A percentile compares a stretch with the other conserved stretches of the same genome.
Evolutionary conservation across 108 stramenopile genomes (phyloP).

Genomic region (Pseudonitzschia pungens): DNA sequence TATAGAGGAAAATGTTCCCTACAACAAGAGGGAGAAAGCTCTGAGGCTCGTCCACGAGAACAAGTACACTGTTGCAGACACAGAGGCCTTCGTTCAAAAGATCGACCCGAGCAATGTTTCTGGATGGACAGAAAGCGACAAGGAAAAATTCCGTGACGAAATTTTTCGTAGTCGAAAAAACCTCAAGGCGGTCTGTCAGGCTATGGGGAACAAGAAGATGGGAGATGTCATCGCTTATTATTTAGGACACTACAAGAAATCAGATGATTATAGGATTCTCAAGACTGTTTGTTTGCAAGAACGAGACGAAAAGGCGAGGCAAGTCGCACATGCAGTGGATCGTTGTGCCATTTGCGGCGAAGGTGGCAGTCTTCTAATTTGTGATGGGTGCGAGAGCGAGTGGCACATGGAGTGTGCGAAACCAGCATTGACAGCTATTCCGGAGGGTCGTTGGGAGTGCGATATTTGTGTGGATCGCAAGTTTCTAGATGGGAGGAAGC

Average conservation of each 20-base stretch:
- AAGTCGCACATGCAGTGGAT: conserved; percentile 38
- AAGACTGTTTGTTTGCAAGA: conserved; percentile 50
- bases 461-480: conserved; percentile 58
- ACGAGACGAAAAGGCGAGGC: conserved; percentile 23
- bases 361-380: conserved; percentile 78
- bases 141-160: conserved; percentile 42
- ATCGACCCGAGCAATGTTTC: conserved; percentile 48
- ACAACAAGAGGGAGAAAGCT: conserved; percentile 59
- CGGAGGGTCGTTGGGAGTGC: conserved; percentile 78
- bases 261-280: conserved; percentile 65
- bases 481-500: conserved; percentile 36
- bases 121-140: conserved; percentile 71
- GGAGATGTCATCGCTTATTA: conserved; percentile 57
- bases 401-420: conserved; percentile 70
- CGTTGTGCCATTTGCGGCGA: conserved; percentile 71
- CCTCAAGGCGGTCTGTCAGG: conserved; percentile 45
- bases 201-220: conserved; percentile 49
- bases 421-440: conserved; percentile 56
- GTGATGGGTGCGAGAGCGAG: conserved; percentile 79
- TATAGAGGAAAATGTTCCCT: conserved; percentile 45
- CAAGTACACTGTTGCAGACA: conserved; percentile 39
- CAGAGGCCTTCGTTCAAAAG: conserved; percentile 34
- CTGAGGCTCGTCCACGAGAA: conserved; percentile 45
- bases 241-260: conserved; percentile 64
- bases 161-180: conserved; percentile 68